Evolutionary conservation across 768 basidiomycete genomes (phyloP), one percentile per base, ranked within the genome.

Genomic region (Pleurotus tuoliensis): DNA sequence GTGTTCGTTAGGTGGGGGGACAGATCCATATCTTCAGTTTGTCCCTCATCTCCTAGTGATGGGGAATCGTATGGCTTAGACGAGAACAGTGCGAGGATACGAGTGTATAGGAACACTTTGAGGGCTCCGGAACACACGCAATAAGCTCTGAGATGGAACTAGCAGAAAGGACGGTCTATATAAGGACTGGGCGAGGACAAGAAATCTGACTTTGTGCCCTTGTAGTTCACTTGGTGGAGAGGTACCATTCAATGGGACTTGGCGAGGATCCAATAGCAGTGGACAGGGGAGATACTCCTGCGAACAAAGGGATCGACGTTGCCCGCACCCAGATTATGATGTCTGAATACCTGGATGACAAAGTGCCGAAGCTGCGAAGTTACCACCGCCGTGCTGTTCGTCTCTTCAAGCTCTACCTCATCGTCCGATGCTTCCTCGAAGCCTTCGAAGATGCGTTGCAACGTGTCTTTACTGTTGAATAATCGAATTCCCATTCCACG

Each of bases 61-160:
- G 90, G 90, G 0, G 66, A 40, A 0, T 63, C 58, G 66, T 95
- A 98, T 1, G 89, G 83, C 6, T 79, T 76, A 1, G 87, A 76
- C 2, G 96, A 90, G 70, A 98, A 98, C 2, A 99, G 74, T 3
- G 94, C 94, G 16, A 99, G 81, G 61, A 94, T 83, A 11, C 86
- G 86, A 50, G 84, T 80, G 63, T 90, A 91, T 45, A 98, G 78
- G 71, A 86, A 95, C 13, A 98, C 76, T 55, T 80, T 82, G 39
- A 95, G 77, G 22, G 87, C 86, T 5, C 90, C 91, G 2, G 83
- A 82, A 7, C 88, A 82, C 20, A 93, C 78, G 59, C 85, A 90
- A 69, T 99, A 99, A 5, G 86, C 89, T 43, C 97, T 83, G 44
- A 99, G 79, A 69, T 99, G 97, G 70, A 98, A 98, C 92, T 99